A percentile compares a stretch with the other conserved stretches of the same genome.
phyloP scores from a whole-genome alignment of 2,329 filamentous ascomycete genomes.

The Lecanoromycetidae sp. region DNA sequence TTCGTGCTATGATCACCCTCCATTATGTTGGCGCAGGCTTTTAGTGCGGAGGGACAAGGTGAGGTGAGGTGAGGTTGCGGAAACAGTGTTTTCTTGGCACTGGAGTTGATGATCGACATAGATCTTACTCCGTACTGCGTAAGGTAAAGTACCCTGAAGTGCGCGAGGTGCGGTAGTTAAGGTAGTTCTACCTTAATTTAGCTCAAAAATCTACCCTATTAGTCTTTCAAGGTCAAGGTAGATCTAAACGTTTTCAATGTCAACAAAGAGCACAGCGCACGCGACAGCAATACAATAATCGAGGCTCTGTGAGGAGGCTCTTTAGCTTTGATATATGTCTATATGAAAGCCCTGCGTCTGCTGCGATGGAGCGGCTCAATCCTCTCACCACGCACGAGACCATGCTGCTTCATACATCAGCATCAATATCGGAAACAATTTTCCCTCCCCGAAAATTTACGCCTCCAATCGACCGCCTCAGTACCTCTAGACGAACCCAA shows the following conservation, averaged over 20 bases:
- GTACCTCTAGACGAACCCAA: conserved; percentile 21
- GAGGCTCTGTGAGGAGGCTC: neutral
- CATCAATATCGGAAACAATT: conserved; percentile 28
- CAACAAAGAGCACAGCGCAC: neutral
- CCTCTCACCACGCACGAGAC: conserved; percentile 36
- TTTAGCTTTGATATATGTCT: neutral
- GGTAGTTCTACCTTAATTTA: too few species aligned
- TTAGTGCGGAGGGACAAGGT: neutral
- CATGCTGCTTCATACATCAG: conserved; percentile 21
- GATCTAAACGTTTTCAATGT: too few species aligned
- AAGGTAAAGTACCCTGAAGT: too few species aligned
- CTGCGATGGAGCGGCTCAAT: conserved; percentile 40
- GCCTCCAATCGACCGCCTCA: conserved; percentile 33
- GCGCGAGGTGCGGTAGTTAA: too few species aligned
- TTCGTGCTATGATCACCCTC: conserved; percentile 18
- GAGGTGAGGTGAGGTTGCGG: neutral
- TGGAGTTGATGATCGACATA: conserved; percentile 4
- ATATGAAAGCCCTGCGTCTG: conserved; percentile 41
- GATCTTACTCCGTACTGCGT: too few species aligned
- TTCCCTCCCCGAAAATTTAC: conserved; percentile 23
- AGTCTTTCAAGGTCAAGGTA: too few species aligned
- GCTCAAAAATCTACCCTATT: too few species aligned
- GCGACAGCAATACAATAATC: neutral
- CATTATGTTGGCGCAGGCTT: neutral
- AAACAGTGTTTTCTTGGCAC: neutral